Percentiles rank a stretch among this genome's conserved stretches.
These are phyloP conservation scores for Begonia masoniana DNA, from an alignment of 306 rosid species.

Conservation along the genomic window DNA sequence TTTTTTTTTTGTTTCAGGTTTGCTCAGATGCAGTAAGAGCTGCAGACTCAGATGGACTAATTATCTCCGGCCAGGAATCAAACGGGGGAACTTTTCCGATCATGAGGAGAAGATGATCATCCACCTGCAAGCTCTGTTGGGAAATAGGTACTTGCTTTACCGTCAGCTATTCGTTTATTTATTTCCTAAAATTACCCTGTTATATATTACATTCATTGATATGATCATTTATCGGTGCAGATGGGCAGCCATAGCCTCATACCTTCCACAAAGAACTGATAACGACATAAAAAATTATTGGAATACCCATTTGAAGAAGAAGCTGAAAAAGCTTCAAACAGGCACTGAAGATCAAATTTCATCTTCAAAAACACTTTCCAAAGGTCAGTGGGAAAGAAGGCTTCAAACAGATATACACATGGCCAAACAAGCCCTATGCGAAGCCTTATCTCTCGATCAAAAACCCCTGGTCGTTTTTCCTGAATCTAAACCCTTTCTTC, in stretches of 20 bases:
- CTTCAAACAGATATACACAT: conserved; percentile 82
- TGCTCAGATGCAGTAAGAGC: conserved; percentile 64
- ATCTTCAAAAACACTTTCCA: conserved; percentile 19
- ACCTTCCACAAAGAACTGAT: conserved; percentile 55
- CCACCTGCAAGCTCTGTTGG: conserved; percentile 65
- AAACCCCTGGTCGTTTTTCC: conserved; percentile 14
- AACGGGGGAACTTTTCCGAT: conserved; percentile 52
- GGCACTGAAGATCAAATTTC: conserved; percentile 13
- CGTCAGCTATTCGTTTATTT: background rate
- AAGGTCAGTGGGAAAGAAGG: conserved; percentile 94
- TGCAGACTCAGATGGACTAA: conserved; percentile 66
- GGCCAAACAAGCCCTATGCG: conserved; percentile 77
- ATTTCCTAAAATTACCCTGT: background rate
- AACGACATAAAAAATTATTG: conserved; percentile 55
- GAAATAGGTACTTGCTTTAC: conserved; percentile 25
- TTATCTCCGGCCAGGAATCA: conserved; percentile 63
- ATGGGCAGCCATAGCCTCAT: conserved; percentile 73
- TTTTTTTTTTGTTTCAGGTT: conserved; percentile 18
- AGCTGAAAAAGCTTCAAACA: conserved; percentile 18
- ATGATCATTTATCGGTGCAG: conserved; percentile 13
- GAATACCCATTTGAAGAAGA: conserved; percentile 61
- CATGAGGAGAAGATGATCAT: conserved; percentile 59
- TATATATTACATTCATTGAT: too few relatives aligned
- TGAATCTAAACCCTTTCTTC: background rate
- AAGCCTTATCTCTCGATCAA: conserved; percentile 64